phyloP scores from a whole-genome alignment of 169 alveolate species.

The Theileria annulata region DNA sequence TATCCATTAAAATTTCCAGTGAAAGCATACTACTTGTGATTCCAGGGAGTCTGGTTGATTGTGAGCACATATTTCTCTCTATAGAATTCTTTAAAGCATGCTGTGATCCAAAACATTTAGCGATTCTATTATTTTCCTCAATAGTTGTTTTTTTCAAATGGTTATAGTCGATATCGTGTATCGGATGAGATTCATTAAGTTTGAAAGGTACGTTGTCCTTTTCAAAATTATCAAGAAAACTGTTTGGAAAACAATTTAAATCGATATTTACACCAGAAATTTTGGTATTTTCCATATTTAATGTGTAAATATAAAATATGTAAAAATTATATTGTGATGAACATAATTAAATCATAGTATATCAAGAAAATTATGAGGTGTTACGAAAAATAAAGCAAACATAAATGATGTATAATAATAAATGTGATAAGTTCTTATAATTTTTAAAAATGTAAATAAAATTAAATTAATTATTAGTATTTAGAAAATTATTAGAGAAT shows the following conservation, averaged over 20 bases:
- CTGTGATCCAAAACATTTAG: conserved; percentile 53
- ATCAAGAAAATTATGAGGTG: not conserved
- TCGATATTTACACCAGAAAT: conserved; percentile 23
- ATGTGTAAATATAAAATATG: not conserved
- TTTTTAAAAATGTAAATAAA: no score
- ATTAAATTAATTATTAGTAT: not conserved
- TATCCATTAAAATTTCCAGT: conserved; percentile 56
- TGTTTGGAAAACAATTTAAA: conserved; percentile 52
- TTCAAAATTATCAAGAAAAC: conserved; percentile 33
- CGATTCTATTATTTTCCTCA: conserved; percentile 31
- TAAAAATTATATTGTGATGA: not conserved
- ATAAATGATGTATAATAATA: not conserved
- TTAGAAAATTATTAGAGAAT: no score
- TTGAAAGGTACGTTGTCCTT: conserved; percentile 31
- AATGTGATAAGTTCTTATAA: no score
- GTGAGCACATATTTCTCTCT: conserved; percentile 59
- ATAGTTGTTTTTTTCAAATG: conserved; percentile 25
- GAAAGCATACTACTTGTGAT: conserved; percentile 68
- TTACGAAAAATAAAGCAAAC: not conserved
- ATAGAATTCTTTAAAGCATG: conserved; percentile 48
- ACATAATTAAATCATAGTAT: not conserved
- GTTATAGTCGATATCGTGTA: conserved; percentile 58
- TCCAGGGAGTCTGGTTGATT: conserved; percentile 66
- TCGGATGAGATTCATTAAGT: conserved; percentile 22
- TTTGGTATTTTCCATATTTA: not conserved